phyloP scores from a whole-genome alignment of 306 rosid species.

The Sicyos baderoa region DNA sequence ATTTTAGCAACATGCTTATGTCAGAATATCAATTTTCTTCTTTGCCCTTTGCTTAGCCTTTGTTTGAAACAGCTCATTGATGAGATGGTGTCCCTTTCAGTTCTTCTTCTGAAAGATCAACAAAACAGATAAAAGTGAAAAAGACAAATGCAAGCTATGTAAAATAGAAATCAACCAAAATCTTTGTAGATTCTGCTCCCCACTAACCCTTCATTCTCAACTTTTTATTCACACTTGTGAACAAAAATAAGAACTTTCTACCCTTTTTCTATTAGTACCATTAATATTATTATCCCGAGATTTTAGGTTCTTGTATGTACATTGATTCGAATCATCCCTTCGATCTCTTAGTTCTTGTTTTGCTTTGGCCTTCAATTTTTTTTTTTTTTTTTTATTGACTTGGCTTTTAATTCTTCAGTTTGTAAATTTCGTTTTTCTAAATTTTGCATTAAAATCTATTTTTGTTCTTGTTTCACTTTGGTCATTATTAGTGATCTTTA shows the following conservation, averaged over 20 bases:
- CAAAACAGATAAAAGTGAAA: slow-evolving; percentile 14
- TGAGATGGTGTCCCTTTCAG: slow-evolving; percentile 2
- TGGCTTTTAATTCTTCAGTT: too few relatives aligned
- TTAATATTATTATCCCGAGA: background rate
- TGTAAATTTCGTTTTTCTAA: too few relatives aligned
- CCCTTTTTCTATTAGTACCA: background rate
- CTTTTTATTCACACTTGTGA: background rate
- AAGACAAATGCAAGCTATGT: slow-evolving; percentile 10
- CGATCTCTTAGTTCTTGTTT: background rate
- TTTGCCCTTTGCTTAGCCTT: slow-evolving; percentile 1
- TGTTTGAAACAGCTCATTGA: background rate
- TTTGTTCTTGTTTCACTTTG: too few relatives aligned
- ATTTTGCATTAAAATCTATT: too few relatives aligned
- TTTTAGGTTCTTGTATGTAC: background rate
- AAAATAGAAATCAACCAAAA: slow-evolving; percentile 6
- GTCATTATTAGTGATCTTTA: too few relatives aligned
- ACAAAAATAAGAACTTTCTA: background rate
- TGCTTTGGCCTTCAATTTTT: background rate
- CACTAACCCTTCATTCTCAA: slow-evolving; percentile 9
- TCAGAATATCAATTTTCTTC: background rate
- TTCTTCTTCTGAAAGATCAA: slow-evolving; percentile 4
- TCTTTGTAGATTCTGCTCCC: slow-evolving; percentile 12
- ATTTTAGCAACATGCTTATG: slow-evolving; percentile 11
- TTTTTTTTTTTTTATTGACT: too few relatives aligned
- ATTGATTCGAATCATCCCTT: background rate